Conservation (phyloP, 1,139 yeast genomes). For the Candida anutae region DNA sequence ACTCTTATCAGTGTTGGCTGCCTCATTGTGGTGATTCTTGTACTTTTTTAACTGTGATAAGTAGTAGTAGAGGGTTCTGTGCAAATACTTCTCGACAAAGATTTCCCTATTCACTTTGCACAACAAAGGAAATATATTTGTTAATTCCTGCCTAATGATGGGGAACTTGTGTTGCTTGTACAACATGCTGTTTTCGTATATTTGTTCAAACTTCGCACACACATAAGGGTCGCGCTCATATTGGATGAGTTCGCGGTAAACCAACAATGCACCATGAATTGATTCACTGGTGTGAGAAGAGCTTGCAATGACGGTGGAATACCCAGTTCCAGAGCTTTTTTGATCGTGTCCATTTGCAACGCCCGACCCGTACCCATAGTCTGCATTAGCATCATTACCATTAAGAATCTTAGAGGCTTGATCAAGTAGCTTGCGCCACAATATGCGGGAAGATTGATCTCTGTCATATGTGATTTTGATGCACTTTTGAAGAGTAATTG, state of each 20-base stretch:
- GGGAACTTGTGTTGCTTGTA: slow-evolving; percentile 74
- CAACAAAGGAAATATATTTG: slow-evolving; percentile 72
- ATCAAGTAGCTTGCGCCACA: slow-evolving; percentile 68
- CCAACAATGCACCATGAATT: slow-evolving; percentile 79
- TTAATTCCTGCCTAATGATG: slow-evolving; percentile 74
- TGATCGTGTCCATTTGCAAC: slow-evolving; percentile 1
- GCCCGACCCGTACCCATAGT: slow-evolving; percentile 3
- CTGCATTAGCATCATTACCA: slow-evolving; percentile 1
- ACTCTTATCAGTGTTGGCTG: slow-evolving; percentile 54
- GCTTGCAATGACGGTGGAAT: slow-evolving; percentile 7
- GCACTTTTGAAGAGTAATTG: slow-evolving; percentile 71
- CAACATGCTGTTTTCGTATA: slow-evolving; percentile 66
- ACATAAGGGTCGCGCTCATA: slow-evolving; percentile 52
- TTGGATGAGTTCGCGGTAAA: slow-evolving; percentile 70
- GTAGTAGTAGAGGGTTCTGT: slow-evolving; percentile 70
- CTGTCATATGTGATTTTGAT: slow-evolving; percentile 71
- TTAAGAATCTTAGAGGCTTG: slow-evolving; percentile 40
- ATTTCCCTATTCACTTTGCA: slow-evolving; percentile 72
- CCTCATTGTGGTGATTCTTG: slow-evolving; percentile 36
- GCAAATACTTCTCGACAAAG: slow-evolving; percentile 77
- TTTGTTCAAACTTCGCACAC: slow-evolving; percentile 54
- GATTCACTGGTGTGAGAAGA: slow-evolving; percentile 47
- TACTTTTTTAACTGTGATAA: slow-evolving; percentile 71
- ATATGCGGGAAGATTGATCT: slow-evolving; percentile 60
- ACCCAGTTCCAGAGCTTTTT: slow-evolving; percentile 17